Conservation (phyloP, 345 rosid species). For the Sonneratia caseolaris region DNA sequence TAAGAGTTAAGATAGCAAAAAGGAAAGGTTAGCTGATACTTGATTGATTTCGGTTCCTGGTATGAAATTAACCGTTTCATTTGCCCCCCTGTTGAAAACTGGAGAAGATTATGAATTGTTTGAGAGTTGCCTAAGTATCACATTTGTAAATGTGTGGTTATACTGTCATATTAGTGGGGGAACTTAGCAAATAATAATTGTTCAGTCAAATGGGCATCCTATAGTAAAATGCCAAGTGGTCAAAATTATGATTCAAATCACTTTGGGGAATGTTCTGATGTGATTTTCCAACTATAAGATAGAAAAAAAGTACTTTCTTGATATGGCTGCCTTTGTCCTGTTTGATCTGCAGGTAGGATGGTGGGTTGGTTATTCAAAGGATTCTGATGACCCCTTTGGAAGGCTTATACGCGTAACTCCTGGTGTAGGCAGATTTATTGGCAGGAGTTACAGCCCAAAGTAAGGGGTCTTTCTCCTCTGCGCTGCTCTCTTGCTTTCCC, state of each 20-base stretch:
- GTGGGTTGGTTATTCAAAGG: slow-evolving; percentile 92
- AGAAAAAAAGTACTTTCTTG: not conserved
- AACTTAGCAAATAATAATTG: not conserved
- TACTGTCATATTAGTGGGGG: not conserved
- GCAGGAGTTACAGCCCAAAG: slow-evolving; percentile 84
- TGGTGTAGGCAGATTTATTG: slow-evolving; percentile 83
- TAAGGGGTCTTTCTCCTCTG: slow-evolving; percentile 11
- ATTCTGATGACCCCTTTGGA: slow-evolving; percentile 79
- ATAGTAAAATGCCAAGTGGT: not conserved
- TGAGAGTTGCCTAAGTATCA: not conserved
- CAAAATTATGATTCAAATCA: not conserved
- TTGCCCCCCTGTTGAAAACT: not conserved
- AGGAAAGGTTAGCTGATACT: too few species aligned
- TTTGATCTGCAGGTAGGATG: slow-evolving; percentile 65
- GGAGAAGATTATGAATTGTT: not conserved
- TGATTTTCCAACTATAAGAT: not conserved
- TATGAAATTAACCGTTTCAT: not conserved
- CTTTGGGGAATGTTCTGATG: not conserved
- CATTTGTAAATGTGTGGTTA: not conserved
- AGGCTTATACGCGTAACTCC: slow-evolving; percentile 72
- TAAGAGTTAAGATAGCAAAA: not conserved
- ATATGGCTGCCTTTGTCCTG: not conserved
- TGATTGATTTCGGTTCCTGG: not conserved
- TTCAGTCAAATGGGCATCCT: not conserved
- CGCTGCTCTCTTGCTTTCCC: not conserved